Base-by-base conservation (phyloP, 75 land plant species). In the Pinus taeda region DNA sequence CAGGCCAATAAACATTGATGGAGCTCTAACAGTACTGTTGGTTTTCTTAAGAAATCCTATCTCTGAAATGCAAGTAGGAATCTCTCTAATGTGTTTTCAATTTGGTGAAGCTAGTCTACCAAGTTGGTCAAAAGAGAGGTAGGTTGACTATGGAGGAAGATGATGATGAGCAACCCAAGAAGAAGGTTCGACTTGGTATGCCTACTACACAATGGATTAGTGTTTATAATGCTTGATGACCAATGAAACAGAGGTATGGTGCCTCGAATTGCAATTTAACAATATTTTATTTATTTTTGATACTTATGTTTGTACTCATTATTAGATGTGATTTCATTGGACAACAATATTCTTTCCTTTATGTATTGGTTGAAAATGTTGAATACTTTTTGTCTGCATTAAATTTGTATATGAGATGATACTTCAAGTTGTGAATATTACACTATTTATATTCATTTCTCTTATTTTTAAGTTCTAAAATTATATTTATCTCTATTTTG, bases 191-290 rank as follows among this genome's bases (percentile, higher is more conserved):
- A 2, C 74, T 93, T 76, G 93, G 93, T 15, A 87, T 87, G 88
- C 96, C 96, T 75, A 93, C 96, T 75, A 89, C 93, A 4, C 96
- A 93, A 80, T 93, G 96, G 96, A 91, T 93, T 29, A 85, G 87
- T 66, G 93, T 93, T 30, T 93, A 93, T 64, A 93, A 88, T 88
- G 96, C 94, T 30, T 86, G 88, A 14, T 82, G 85, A 45, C 92
- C 96, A 4, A 93, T 93, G 96, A 93, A 93, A 80, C 92, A 93
- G 75, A 87, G 96, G 96, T 89, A 75, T 49, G 0, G n/a, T 71
- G 17, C 18, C n/a, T 20, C 0, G 60, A 20, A 59, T 17, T 59
- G 20, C 0, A 15, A 5, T 59, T 59, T n/a, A 17, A 53, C 71
- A 18, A 6, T 39, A 37, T 15, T 9, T 42, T 36, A 0, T 30